Conservation (phyloP, 1,284 basidiomycete genomes). For the Rhizopogon parksii region DNA sequence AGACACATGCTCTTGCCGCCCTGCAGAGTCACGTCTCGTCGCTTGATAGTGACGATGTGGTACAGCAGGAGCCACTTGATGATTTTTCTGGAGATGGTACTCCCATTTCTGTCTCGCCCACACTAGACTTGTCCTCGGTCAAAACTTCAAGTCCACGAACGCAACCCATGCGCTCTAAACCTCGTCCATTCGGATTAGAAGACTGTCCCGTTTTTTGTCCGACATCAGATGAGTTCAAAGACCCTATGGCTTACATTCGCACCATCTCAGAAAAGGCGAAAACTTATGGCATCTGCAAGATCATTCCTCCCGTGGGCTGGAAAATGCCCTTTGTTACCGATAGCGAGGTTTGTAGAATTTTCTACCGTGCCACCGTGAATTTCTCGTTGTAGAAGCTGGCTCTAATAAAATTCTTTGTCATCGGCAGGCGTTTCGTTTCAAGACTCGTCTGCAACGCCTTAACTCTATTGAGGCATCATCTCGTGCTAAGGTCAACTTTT, state of each 20-base stretch:
- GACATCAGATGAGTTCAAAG: slow-evolving; percentile 83
- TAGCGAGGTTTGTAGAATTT: slow-evolving; percentile 59
- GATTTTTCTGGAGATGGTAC: slow-evolving; percentile 41
- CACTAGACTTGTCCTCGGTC: slow-evolving; percentile 61
- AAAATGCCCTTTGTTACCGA: slow-evolving; percentile 96
- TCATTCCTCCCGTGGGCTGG: slow-evolving; percentile 92
- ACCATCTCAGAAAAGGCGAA: slow-evolving; percentile 73
- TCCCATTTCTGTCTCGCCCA: slow-evolving; percentile 55
- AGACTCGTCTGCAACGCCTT: slow-evolving; percentile 89
- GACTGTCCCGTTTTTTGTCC: slow-evolving; percentile 92
- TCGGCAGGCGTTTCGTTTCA: slow-evolving; percentile 82
- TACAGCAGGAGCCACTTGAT: slow-evolving; percentile 35
- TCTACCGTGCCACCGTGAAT: slow-evolving; percentile 19
- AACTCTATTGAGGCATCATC: slow-evolving; percentile 98
- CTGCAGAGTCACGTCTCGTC: slow-evolving; percentile 59
- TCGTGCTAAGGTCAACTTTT: slow-evolving; percentile 92
- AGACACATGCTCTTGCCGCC: slow-evolving; percentile 75
- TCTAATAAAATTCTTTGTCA: slow-evolving; percentile 22
- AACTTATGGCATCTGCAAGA: slow-evolving; percentile 90
- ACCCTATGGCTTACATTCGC: slow-evolving; percentile 94
- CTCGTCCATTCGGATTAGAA: slow-evolving; percentile 76
- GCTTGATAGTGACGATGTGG: slow-evolving; percentile 41
- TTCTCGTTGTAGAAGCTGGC: slow-evolving; percentile 20
- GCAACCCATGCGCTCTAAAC: slow-evolving; percentile 33
- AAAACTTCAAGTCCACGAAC: slow-evolving; percentile 55